Evolutionary conservation across 2,329 filamentous ascomycete genomes (phyloP).

Genomic region (Verruconis gallopava): DNA sequence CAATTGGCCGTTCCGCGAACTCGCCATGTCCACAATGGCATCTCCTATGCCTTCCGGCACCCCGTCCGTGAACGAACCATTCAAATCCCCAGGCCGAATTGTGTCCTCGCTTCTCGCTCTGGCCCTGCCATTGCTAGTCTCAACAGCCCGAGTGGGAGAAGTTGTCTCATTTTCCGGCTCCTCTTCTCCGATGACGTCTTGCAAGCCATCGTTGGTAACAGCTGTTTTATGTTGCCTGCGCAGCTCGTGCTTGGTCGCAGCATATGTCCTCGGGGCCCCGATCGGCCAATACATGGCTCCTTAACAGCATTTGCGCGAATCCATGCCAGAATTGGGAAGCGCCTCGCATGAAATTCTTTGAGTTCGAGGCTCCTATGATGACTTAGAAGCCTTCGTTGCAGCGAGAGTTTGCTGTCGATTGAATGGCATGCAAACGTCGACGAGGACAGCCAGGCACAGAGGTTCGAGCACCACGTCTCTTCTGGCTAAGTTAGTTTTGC

Average conservation of each 20-base stretch:
- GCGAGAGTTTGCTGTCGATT: too few species aligned
- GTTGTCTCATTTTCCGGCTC: background rate
- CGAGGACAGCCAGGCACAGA: too few species aligned
- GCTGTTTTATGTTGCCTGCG: background rate
- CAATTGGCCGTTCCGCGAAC: slow-evolving; percentile 66
- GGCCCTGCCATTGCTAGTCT: slow-evolving; percentile 1
- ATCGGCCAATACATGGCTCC: slow-evolving; percentile 77
- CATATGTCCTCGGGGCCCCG: slow-evolving; percentile 71
- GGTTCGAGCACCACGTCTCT: too few species aligned
- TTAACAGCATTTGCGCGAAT: slow-evolving; percentile 13
- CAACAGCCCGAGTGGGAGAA: background rate
- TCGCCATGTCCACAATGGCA: slow-evolving; percentile 62
- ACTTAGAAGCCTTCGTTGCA: too few species aligned
- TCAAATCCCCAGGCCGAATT: slow-evolving; percentile 14
- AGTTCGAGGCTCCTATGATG: too few species aligned
- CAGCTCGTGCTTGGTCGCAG: slow-evolving; percentile 53
- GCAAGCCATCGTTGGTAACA: slow-evolving; percentile 4
- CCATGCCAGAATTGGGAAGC: too few species aligned
- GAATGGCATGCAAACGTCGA: too few species aligned
- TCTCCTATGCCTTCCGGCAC: slow-evolving; percentile 28
- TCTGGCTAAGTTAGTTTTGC: too few species aligned
- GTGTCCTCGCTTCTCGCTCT: slow-evolving; percentile 14
- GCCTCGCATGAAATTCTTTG: too few species aligned
- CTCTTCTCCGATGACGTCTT: background rate
- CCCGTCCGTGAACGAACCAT: slow-evolving; percentile 17